Percentiles rank a stretch among this genome's conserved stretches.
Evolutionary conservation across 2,329 filamentous ascomycete species (phyloP).

Genomic region (Colletotrichum sp.): DNA sequence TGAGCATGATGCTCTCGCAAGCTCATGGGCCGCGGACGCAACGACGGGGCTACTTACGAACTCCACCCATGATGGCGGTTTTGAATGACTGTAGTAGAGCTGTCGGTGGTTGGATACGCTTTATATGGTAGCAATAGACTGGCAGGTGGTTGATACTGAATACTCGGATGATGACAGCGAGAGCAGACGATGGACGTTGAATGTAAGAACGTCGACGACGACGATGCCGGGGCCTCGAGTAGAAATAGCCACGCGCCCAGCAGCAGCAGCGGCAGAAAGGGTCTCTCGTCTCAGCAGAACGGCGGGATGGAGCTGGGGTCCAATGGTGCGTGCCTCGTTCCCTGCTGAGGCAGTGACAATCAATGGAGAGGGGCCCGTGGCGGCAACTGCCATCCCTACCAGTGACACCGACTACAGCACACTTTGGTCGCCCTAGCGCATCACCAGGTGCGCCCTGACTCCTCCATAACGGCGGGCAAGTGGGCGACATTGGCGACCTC

Average conservation of each 20-base stretch:
- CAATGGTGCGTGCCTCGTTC: neutral
- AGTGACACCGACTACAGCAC: neutral
- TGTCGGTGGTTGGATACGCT: neutral
- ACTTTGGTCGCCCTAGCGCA: neutral
- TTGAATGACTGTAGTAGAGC: neutral
- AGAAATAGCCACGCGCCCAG: slow-evolving; percentile 4
- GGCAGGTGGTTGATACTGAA: neutral
- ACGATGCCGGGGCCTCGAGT: neutral
- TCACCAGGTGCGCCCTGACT: neutral
- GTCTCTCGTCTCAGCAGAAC: slow-evolving; percentile 14
- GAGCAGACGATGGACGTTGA: neutral
- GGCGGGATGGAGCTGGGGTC: neutral
- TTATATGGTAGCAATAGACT: neutral
- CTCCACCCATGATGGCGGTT: slow-evolving; percentile 52
- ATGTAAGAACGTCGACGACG: neutral
- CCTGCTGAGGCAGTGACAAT: slow-evolving; percentile 15
- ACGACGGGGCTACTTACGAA: slow-evolving; percentile 46
- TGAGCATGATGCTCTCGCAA: neutral
- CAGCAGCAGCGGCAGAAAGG: neutral
- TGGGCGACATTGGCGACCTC: neutral
- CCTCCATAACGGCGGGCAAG: neutral
- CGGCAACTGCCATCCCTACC: slow-evolving; percentile 8
- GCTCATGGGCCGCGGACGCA: neutral
- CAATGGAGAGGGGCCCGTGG: neutral
- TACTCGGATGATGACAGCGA: neutral